Evolutionary conservation across 257 asterid genomes (phyloP), one percentile per base, ranked within the genome.

Genomic region (Solanum virginianum): DNA sequence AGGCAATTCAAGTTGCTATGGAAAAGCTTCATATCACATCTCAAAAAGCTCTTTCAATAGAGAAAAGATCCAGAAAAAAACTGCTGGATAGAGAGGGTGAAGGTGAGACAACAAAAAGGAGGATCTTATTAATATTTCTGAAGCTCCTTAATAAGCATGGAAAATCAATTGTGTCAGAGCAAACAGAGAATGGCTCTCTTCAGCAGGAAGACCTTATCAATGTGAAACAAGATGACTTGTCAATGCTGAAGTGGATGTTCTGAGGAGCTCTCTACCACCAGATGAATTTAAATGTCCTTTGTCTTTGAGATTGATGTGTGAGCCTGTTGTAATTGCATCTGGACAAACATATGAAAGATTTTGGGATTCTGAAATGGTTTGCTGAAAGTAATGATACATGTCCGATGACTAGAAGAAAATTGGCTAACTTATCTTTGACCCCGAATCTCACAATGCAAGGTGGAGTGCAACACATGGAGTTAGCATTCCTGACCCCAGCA

Each of bases 361-460:
- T 87, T 89, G 98, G 98, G 90, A 93, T 95, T 12, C 98, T 94
- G 85, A 97, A 97, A 85, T 97, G 99, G 99, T 95, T 97, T 85
- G 74, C 89, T 80, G 97, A 97, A 71, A 98, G 99, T 81, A 98
- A 95, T 82, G 92, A 92, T 84, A 95, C 98, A 29, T 97, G 98
- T 53, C 99, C 99, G 41, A 93, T 92, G 14, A 95, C 98, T 85
- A 98, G 93, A 81, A 98, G 93, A 90, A 96, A 95, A 85, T 95
- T 97, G 82, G 86, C 93, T 45, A 97, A 95, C 91, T 94, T 95
- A 84, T 91, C 89, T 81, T 90, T 94, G 88, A 97, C 97, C 54
- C 94, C 97, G 22, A 97, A 97, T 90, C 93, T 95, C 84, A 94
- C 99, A 87, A 97, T 95, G 62, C 95, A 62, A 94, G 95, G 85